Conservation (phyloP, 2,329 filamentous ascomycete genomes). For the Capronia coronata region DNA sequence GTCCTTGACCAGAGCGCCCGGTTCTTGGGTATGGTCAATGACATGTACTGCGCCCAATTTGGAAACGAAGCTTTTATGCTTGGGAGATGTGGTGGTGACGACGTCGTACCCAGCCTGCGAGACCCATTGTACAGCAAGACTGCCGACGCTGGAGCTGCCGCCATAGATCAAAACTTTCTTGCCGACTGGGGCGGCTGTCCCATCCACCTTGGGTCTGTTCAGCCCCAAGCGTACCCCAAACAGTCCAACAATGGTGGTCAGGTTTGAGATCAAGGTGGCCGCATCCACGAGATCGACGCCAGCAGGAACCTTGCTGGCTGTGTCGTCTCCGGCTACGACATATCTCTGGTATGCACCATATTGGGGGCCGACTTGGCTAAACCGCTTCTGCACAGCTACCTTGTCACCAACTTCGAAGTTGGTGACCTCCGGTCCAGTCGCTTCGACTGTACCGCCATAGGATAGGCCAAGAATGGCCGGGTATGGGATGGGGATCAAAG, state of each 20-base stretch:
- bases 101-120: conserved; percentile 32
- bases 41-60: conserved; percentile 30
- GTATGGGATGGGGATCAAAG: conserved; percentile 3
- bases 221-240: conserved; percentile 19
- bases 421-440: conserved; percentile 31
- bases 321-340: conserved; percentile 12
- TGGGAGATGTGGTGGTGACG: conserved; percentile 34
- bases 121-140: conserved; percentile 37
- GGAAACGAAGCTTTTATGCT: conserved; percentile 32
- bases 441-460: conserved; percentile 32
- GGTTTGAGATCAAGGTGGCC: conserved; percentile 19
- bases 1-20: not conserved
- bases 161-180: conserved; percentile 35
- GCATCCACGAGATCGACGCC: conserved; percentile 10
- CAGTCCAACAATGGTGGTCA: conserved; percentile 19
- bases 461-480: conserved; percentile 4
- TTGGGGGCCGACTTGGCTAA: conserved; percentile 11
- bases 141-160: conserved; percentile 35
- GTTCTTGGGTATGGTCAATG: conserved; percentile 32
- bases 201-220: conserved; percentile 5
- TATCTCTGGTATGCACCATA: conserved; percentile 27
- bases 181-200: not conserved
- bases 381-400: conserved; percentile 17
- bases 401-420: conserved; percentile 32
- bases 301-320: conserved; percentile 6